These are phyloP conservation scores for Peltaster fructicola DNA, from an alignment of 2,329 filamentous ascomycete genomes.

Conservation along the genomic window DNA sequence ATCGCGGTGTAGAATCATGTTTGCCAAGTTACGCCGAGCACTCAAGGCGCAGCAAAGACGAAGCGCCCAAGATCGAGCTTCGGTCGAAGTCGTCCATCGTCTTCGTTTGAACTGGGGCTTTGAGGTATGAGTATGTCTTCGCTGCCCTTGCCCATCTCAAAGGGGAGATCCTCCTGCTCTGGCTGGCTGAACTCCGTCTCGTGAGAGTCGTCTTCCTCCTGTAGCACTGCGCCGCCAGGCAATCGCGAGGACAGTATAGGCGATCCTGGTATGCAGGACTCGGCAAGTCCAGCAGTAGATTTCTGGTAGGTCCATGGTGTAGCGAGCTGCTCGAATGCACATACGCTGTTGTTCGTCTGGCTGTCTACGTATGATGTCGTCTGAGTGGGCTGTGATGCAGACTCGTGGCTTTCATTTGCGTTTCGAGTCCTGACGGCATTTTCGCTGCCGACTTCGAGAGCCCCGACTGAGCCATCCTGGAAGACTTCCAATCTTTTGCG, in stretches of 20 bases:
- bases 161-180: constrained; percentile 7
- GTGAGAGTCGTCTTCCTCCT: constrained; percentile 8
- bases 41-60: constrained; percentile 20
- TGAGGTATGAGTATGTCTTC: constrained; percentile 30
- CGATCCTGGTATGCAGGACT: constrained; percentile 5
- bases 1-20: too few species aligned
- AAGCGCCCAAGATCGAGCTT: constrained; percentile 23
- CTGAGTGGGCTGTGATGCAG: constrained; percentile 4
- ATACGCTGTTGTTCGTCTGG: constrained; percentile 5
- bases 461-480: constrained; percentile 7
- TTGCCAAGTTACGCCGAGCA: too few species aligned
- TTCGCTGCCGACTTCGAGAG: constrained; percentile 2
- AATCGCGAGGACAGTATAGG: constrained; percentile 5
- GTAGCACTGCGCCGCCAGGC: constrained; percentile 8
- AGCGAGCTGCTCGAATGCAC: constrained; percentile 4
- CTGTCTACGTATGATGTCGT: constrained; percentile 2
- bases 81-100: constrained; percentile 19
- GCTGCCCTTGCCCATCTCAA: constrained; percentile 22
- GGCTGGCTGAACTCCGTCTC: constrained; percentile 9
- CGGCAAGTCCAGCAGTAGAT: not conserved
- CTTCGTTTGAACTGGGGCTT: constrained; percentile 23
- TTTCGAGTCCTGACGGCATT: not conserved
- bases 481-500: constrained; percentile 15
- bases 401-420: constrained; percentile 1
- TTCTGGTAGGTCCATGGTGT: not conserved